Percentiles rank a stretch among this genome's conserved stretches.
Conservation (phyloP, 768 basidiomycete species). For the Naganishia friedmannii region DNA sequence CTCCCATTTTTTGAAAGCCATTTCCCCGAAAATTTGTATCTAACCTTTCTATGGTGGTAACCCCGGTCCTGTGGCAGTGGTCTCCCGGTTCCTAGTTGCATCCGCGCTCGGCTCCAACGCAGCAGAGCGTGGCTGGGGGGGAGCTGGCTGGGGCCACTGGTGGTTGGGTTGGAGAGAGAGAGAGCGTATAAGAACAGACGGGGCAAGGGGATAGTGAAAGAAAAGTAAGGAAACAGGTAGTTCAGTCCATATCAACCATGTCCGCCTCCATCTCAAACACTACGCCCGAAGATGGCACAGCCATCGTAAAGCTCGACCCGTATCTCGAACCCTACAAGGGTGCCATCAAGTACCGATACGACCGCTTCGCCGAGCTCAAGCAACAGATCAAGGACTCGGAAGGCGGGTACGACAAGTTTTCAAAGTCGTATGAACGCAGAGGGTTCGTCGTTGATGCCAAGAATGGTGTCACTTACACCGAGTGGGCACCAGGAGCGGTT, state of each 20-base stretch:
- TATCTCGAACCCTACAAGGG: conserved; percentile 53
- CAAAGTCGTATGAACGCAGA: conserved; percentile 69
- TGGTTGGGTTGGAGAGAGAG: too few species aligned
- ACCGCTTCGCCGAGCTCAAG: conserved; percentile 45
- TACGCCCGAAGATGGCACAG: conserved; percentile 33
- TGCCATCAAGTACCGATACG: conserved; percentile 49
- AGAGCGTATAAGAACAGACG: background rate
- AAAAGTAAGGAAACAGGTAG: background rate
- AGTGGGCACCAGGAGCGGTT: conserved; percentile 90
- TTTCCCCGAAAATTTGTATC: too few species aligned
- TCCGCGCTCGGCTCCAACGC: too few species aligned
- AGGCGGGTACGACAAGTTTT: conserved; percentile 77
- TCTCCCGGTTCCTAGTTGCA: too few species aligned
- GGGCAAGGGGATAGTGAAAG: background rate
- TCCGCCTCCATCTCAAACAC: background rate
- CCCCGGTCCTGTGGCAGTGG: too few species aligned
- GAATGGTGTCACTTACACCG: conserved; percentile 75
- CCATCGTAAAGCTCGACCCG: conserved; percentile 50
- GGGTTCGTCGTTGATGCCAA: conserved; percentile 71
- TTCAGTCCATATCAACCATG: background rate
- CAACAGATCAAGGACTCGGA: conserved; percentile 67
- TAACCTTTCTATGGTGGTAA: too few species aligned
- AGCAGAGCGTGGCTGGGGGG: too few species aligned
- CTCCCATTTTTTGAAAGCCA: too few species aligned
- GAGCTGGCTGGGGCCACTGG: too few species aligned